Evolutionary conservation across 148 eudicot genomes (phyloP).

Genomic region (Oxyria digyna): DNA sequence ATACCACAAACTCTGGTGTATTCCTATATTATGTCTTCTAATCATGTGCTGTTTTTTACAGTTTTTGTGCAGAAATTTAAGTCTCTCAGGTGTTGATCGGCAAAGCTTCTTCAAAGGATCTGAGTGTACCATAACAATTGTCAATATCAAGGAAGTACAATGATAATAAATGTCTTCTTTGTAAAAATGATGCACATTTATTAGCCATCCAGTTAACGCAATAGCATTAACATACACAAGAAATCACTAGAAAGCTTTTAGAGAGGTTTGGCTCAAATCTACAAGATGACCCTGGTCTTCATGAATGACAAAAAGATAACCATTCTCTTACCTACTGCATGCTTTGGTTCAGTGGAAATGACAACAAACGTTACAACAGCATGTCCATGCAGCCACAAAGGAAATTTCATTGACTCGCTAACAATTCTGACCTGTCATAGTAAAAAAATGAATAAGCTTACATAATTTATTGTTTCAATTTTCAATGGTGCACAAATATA

Average conservation of each 20-base stretch:
- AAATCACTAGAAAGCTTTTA: background rate
- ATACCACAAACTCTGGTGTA: background rate
- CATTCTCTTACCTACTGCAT: constrained; percentile 45
- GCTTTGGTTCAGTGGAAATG: constrained; percentile 55
- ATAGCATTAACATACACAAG: background rate
- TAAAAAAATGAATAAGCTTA: background rate
- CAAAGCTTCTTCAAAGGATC: background rate
- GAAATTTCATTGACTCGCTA: constrained; percentile 71
- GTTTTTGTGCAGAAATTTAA: background rate
- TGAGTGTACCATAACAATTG: background rate
- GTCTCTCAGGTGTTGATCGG: background rate
- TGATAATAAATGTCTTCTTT: background rate
- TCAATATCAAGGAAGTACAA: background rate
- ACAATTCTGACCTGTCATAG: constrained; percentile 57
- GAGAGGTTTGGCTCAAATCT: background rate
- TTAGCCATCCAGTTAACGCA: background rate
- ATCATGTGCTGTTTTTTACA: background rate
- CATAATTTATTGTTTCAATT: background rate
- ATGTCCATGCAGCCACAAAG: constrained; percentile 93
- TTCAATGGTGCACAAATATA: background rate
- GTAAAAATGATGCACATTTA: background rate
- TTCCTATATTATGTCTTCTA: background rate
- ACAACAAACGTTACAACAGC: constrained; percentile 64
- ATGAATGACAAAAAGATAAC: background rate
- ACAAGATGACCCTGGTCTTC: background rate